Percentiles rank a stretch among this genome's conserved stretches.
Evolutionary conservation across 176 grass and related monocot genomes (phyloP).

Genomic region (Oropetium thomaeum): DNA sequence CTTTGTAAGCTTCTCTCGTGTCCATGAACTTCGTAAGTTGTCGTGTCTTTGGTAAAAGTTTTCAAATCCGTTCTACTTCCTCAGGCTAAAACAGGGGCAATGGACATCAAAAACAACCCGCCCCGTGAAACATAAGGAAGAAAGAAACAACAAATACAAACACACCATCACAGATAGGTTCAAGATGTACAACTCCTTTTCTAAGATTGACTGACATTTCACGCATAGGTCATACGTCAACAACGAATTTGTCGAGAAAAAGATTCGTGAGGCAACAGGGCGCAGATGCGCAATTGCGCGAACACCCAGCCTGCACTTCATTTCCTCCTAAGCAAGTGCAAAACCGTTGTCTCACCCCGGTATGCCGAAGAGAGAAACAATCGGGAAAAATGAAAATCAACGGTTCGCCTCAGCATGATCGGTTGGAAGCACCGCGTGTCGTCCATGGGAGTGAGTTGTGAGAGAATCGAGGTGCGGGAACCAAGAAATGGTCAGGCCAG

Average conservation of each 20-base stretch:
- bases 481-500: not conserved
- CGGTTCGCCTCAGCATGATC: not conserved
- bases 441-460: not conserved
- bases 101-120: not conserved
- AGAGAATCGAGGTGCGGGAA: not conserved
- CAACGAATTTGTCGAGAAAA: not conserved
- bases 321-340: too few relatives aligned
- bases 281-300: not conserved
- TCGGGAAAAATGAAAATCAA: not conserved
- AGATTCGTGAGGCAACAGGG: not conserved
- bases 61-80: constrained; percentile 33
- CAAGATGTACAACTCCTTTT: not conserved
- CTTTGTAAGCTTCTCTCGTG: constrained; percentile 1
- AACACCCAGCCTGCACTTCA: not conserved
- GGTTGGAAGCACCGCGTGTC: not conserved
- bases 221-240: not conserved
- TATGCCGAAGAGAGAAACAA: not conserved
- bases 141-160: not conserved
- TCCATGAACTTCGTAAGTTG: too few relatives aligned
- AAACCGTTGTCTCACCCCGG: not conserved
- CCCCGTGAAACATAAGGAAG: not conserved
- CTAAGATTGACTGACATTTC: not conserved
- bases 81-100: constrained; percentile 16
- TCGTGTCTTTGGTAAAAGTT: constrained; percentile 19
- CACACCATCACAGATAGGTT: not conserved